Conservation (phyloP, 495 filamentous ascomycete species). For the Durotheca rogersii region DNA sequence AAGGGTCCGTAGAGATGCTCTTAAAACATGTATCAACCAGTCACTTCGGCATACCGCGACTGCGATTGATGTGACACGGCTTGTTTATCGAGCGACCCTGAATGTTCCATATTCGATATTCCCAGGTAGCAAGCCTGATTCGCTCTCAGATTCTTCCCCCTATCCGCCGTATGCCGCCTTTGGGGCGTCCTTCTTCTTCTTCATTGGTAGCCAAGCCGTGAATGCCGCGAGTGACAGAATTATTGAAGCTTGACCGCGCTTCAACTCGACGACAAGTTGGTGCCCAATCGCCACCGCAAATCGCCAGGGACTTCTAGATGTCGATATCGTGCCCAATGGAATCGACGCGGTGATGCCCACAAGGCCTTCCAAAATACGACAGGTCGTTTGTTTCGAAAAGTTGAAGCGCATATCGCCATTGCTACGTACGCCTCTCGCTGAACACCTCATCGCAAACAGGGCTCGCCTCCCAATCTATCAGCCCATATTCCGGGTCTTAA, state of each 20-base stretch:
- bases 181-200: background rate
- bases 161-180: background rate
- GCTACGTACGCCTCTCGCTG: background rate
- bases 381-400: no score
- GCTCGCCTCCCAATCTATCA: background rate
- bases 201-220: background rate
- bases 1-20: background rate
- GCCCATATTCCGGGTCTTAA: background rate
- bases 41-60: no score
- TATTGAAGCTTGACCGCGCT: constrained; percentile 5
- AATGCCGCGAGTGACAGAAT: background rate
- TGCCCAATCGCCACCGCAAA: constrained; percentile 14
- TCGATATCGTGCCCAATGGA: constrained; percentile 9
- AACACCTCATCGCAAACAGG: background rate
- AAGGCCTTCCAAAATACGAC: no score
- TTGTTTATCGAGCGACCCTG: no score
- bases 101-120: no score
- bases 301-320: background rate
- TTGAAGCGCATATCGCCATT: background rate
- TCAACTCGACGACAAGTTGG: constrained; percentile 9
- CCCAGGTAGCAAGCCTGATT: background rate
- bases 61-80: no score
- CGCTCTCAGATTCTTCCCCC: background rate
- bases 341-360: no score
- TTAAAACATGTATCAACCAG: background rate